Conservation (phyloP, 169 alveolate genomes). For the Cryptosporidium canis region DNA sequence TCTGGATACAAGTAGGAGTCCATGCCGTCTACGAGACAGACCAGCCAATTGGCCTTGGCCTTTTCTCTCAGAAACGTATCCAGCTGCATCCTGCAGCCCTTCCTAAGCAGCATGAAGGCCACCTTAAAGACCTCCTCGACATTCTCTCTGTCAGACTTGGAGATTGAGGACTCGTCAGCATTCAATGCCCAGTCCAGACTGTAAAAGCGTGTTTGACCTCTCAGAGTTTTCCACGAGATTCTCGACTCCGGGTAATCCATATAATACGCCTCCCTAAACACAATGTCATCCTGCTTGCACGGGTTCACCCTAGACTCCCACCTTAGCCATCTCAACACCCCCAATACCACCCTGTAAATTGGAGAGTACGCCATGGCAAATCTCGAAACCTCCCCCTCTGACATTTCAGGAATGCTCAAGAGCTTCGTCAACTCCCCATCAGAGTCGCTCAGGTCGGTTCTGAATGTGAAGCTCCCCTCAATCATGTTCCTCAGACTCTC, state of each 20-base stretch:
- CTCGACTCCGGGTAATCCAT: conserved; percentile 61
- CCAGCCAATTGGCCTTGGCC: conserved; percentile 47
- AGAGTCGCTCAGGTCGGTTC: background rate
- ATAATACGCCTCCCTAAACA: conserved; percentile 7
- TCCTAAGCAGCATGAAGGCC: conserved; percentile 12
- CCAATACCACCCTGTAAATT: conserved; percentile 35
- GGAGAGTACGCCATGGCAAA: conserved; percentile 69
- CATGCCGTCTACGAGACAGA: conserved; percentile 52
- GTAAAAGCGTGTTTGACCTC: conserved; percentile 26
- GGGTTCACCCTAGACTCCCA: conserved; percentile 70
- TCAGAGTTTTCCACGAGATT: background rate
- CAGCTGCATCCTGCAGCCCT: conserved; percentile 59
- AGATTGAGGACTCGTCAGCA: background rate
- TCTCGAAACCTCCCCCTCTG: conserved; percentile 64
- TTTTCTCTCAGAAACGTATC: conserved; percentile 38
- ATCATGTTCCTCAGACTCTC: conserved; percentile 46
- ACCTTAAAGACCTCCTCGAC: conserved; percentile 42
- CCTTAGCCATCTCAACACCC: conserved; percentile 60
- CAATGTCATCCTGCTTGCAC: background rate
- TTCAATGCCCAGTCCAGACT: conserved; percentile 50
- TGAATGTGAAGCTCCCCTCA: background rate
- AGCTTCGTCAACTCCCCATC: background rate
- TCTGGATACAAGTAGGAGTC: conserved; percentile 44
- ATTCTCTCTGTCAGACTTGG: conserved; percentile 15
- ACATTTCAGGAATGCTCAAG: conserved; percentile 35